Evolutionary conservation across 164 flowering plant species (phyloP).

Genomic region (Umbellularia californica): DNA sequence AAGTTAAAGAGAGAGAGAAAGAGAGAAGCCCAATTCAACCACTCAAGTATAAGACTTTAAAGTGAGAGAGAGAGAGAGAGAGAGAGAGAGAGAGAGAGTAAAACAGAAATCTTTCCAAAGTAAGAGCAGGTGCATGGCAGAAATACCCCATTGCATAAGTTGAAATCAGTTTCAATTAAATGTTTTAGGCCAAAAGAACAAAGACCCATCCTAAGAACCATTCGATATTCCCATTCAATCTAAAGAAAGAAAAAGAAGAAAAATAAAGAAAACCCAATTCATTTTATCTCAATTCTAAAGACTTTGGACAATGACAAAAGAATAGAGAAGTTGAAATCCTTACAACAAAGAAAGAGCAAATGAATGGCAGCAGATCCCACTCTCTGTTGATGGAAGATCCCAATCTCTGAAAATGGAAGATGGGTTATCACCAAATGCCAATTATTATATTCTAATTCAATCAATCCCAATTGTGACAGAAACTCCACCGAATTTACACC

Average conservation of each 20-base stretch:
- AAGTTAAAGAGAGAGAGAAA: too few species aligned
- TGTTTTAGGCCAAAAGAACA: not conserved
- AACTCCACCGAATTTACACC: constrained; percentile 38
- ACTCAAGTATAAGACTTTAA: too few species aligned
- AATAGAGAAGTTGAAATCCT: not conserved
- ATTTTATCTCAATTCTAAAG: constrained; percentile 3
- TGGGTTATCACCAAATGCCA: constrained; percentile 15
- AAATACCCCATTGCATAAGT: not conserved
- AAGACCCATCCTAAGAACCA: constrained; percentile 24
- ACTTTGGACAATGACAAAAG: not conserved
- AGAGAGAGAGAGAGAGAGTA: too few species aligned
- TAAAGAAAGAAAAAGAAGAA: not conserved
- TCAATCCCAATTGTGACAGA: constrained; percentile 10
- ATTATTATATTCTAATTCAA: constrained; percentile 1
- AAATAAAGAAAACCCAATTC: constrained; percentile 12
- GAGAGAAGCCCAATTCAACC: too few species aligned
- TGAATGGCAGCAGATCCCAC: not conserved
- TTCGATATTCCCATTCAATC: constrained; percentile 11
- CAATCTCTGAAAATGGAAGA: constrained; percentile 19
- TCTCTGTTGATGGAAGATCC: not conserved
- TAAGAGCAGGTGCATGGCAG: too few species aligned
- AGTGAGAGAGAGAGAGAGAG: too few species aligned
- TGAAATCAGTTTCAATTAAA: not conserved
- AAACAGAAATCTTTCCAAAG: too few species aligned
- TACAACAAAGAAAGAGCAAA: not conserved